Percentiles rank a stretch among this genome's conserved stretches.
Evolutionary conservation across 805 yeast genomes (phyloP).

Genomic region (Cyberlindnera sargentensis): DNA sequence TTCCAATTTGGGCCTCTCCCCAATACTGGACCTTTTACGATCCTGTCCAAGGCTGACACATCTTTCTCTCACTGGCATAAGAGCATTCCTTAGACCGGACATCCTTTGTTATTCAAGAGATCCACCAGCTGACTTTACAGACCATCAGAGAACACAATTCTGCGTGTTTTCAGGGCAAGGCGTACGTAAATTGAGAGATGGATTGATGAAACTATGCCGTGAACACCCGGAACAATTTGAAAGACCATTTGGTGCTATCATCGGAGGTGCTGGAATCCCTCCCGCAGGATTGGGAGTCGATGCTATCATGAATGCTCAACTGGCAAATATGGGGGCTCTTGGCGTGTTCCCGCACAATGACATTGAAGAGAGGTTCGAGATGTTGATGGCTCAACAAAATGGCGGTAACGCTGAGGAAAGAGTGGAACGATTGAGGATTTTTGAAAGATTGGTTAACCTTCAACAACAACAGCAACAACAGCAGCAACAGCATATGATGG

Average conservation of each 20-base stretch:
- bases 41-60: slow-evolving; percentile 86
- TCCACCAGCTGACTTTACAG: slow-evolving; percentile 88
- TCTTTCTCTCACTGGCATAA: slow-evolving; percentile 84
- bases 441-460: too few species aligned
- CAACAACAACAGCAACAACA: background rate
- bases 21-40: slow-evolving; percentile 66
- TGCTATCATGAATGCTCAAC: background rate
- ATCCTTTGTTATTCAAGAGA: slow-evolving; percentile 82
- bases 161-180: slow-evolving; percentile 94
- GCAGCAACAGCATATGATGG: background rate
- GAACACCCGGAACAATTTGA: background rate
- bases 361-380: too few species aligned
- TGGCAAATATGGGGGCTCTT: slow-evolving; percentile 1
- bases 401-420: too few species aligned
- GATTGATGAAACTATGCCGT: slow-evolving; percentile 38
- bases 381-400: too few species aligned
- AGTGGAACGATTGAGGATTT: too few species aligned
- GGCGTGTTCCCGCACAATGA: background rate
- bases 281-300: too few species aligned
- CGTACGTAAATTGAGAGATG: slow-evolving; percentile 65
- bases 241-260: background rate
- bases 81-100: slow-evolving; percentile 82
- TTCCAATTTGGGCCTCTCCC: slow-evolving; percentile 67
- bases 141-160: slow-evolving; percentile 74
- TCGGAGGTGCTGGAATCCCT: too few species aligned